Conservation (phyloP, 2,329 filamentous ascomycete species). For the Talaromyces sp. region DNA sequence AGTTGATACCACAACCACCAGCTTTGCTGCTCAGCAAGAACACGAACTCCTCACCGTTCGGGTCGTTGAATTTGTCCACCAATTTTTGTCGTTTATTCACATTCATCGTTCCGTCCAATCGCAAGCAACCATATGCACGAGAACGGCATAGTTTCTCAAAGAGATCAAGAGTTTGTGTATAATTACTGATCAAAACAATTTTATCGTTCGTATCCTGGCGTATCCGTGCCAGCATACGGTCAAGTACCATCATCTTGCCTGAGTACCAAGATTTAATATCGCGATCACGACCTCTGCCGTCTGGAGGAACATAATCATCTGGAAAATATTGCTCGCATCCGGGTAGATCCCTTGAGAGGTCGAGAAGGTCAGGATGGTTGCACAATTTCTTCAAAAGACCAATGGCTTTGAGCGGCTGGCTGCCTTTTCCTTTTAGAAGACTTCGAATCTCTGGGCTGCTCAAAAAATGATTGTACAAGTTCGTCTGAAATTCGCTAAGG, state of each 20-base stretch:
- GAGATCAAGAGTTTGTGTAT: slow-evolving; percentile 91
- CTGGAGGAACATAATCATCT: slow-evolving; percentile 83
- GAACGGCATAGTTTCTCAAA: slow-evolving; percentile 88
- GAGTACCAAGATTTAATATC: slow-evolving; percentile 96
- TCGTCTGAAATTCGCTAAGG: slow-evolving; percentile 85
- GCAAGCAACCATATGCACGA: slow-evolving; percentile 78
- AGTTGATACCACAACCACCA: slow-evolving; percentile 91
- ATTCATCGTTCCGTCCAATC: slow-evolving; percentile 96
- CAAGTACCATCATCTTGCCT: slow-evolving; percentile 97
- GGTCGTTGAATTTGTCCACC: slow-evolving; percentile 96
- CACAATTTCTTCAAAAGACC: slow-evolving; percentile 96
- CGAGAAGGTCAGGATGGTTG: slow-evolving; percentile 92
- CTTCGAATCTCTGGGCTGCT: slow-evolving; percentile 92
- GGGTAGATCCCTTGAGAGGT: slow-evolving; percentile 77
- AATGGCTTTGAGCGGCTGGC: slow-evolving; percentile 94
- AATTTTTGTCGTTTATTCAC: slow-evolving; percentile 96
- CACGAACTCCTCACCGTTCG: slow-evolving; percentile 82
- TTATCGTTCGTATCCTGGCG: slow-evolving; percentile 97
- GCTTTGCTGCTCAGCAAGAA: slow-evolving; percentile 97
- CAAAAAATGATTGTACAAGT: slow-evolving; percentile 96
- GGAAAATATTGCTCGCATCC: slow-evolving; percentile 81
- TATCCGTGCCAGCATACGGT: slow-evolving; percentile 94
- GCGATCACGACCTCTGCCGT: slow-evolving; percentile 80
- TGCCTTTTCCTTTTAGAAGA: slow-evolving; percentile 86
- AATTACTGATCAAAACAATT: slow-evolving; percentile 98